These are phyloP conservation scores for Globisporangium irregulare DNA, from an alignment of 352 stramenopile genomes.

Conservation along the genomic window DNA sequence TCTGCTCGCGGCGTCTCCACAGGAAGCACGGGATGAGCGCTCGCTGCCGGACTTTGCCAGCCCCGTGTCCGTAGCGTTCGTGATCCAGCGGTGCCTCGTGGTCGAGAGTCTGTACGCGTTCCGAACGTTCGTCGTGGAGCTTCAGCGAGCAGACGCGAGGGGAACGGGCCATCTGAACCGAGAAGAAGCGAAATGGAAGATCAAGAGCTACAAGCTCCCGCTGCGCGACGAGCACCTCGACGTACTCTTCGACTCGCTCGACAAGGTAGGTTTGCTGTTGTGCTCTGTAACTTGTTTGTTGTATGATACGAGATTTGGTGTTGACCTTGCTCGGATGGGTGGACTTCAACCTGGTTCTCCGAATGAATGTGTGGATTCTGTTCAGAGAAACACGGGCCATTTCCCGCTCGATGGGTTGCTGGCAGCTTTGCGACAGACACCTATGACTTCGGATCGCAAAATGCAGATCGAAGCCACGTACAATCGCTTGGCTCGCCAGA, in stretches of 20 bases:
- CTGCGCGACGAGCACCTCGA: constrained; percentile 77
- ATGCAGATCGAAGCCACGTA: constrained; percentile 41
- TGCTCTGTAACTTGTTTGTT: not conserved
- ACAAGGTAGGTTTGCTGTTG: constrained; percentile 34
- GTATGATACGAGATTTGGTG: not conserved
- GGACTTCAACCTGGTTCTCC: not conserved
- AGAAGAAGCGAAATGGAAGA: constrained; percentile 64
- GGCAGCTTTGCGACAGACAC: constrained; percentile 30
- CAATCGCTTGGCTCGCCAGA: constrained; percentile 32
- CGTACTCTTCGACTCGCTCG: constrained; percentile 63
- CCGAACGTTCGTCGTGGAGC: constrained; percentile 40
- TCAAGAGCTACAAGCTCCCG: constrained; percentile 46
- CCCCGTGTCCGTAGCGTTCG: constrained; percentile 34
- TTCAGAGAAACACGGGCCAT: constrained; percentile 48
- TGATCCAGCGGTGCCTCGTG: constrained; percentile 53
- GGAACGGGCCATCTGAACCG: constrained; percentile 57
- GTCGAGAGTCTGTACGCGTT: constrained; percentile 64
- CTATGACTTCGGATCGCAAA: constrained; percentile 32
- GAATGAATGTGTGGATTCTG: not conserved
- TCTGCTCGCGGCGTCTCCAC: constrained; percentile 32
- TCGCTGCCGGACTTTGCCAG: constrained; percentile 40
- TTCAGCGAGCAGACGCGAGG: constrained; percentile 38
- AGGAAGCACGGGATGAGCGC: constrained; percentile 48
- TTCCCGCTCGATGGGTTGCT: constrained; percentile 51
- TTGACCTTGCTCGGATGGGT: not conserved